Base-by-base conservation (phyloP, 2,329 filamentous ascomycete genomes). In the Leptographium lundbergii region DNA sequence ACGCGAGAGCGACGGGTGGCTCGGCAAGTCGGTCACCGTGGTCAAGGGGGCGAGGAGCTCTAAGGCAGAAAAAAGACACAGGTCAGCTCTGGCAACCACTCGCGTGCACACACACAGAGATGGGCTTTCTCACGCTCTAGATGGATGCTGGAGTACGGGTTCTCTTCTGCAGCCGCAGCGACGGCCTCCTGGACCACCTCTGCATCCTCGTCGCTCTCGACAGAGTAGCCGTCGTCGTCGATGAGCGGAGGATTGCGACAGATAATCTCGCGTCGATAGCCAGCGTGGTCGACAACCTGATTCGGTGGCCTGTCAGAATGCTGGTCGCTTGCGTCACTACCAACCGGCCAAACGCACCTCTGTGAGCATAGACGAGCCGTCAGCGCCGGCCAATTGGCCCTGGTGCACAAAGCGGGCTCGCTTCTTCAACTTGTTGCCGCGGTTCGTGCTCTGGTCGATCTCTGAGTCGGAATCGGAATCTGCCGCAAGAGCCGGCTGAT, bases 381-480 rank as follows among this genome's bases (percentile, higher is more conserved):
- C 79, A 0, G 84, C 80, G 29, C 82, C 79, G 51, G 86, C 82
- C 63, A 91, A 76, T 66, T 86, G 84, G 60, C 87, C 87, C 67
- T 84, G 78, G 65, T 82, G 85, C 53, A 87, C 81, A 68, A 88
- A 88, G 65, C 83, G 80, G 52, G 88, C 85, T 66, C 83, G 81
- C 70, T 84, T 87, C 75, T 91, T 89, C 53, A 92, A 77, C 70
- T 91, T 92, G 71, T 89, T 83, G 62, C 87, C 87, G 67, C 88
- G 85, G 71, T 91, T 91, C 60, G 84, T 86, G 65, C 81, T 81
- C 65, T 81, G 78, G 61, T 85, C 79, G 66, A 90, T 84, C 58
- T 83, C 81, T 61, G 85, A 84, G 70, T 92, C 89, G 60, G 87
- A 89, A 69, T 91, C 88, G 65, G 85, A 89, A 62, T 89, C 88